Conservation (phyloP, 2,329 filamentous ascomycete species). For the Coleophoma eucalyptorum region DNA sequence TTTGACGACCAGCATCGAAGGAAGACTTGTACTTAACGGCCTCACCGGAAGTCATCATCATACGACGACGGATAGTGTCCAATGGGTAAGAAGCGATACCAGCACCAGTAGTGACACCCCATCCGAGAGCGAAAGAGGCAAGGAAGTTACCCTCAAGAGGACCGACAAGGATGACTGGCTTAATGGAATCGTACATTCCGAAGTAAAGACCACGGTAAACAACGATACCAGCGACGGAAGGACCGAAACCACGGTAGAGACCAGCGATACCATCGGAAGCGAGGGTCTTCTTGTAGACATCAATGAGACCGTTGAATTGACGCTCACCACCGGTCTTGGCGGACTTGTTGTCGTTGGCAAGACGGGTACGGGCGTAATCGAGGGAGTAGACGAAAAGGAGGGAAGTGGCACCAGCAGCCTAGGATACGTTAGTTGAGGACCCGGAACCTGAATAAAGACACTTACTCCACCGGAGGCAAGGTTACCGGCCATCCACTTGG, state of each 20-base stretch:
- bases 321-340: conserved; percentile 95
- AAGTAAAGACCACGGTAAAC: conserved; percentile 99
- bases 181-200: conserved; percentile 99
- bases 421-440: conserved; percentile 12
- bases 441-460: conserved; percentile 26
- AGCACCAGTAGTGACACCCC: conserved; percentile 99
- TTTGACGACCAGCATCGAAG: conserved; percentile 92
- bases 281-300: conserved; percentile 99
- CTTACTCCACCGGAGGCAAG: conserved; percentile 98
- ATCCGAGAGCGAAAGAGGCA: conserved; percentile 97
- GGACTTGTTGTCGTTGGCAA: conserved; percentile 99
- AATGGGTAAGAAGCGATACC: conserved; percentile 99
- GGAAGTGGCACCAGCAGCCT: conserved; percentile 98
- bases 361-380: conserved; percentile 99
- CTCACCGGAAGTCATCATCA: conserved; percentile 99
- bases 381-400: conserved; percentile 99
- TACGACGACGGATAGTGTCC: conserved; percentile 99
- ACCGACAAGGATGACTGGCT: conserved; percentile 94
- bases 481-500: conserved; percentile 99
- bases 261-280: conserved; percentile 97
- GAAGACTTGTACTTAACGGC: conserved; percentile 99
- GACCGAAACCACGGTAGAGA: conserved; percentile 99
- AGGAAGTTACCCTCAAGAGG: conserved; percentile 97
- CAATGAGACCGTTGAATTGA: conserved; percentile 99
- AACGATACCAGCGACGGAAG: conserved; percentile 97